Conservation (phyloP, 225 moss, liverwort and hornwort species). For the Anthoceros angustus region DNA sequence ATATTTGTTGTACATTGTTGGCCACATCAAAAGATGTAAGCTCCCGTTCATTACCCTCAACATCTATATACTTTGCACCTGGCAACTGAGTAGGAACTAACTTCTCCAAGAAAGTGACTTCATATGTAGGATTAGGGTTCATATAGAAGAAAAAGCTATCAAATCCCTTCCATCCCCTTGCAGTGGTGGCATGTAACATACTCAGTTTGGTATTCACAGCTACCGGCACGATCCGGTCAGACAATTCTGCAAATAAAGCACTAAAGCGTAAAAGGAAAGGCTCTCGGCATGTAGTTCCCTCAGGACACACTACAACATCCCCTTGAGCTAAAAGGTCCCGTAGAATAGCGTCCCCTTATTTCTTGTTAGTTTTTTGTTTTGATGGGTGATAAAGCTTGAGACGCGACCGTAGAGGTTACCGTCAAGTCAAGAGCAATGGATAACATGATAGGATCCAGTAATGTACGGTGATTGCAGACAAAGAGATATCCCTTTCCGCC, state of each 20-base stretch:
- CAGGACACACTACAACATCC: conserved; percentile 70
- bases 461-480: conserved; percentile 64
- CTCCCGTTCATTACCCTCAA: neutral
- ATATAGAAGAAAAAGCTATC: conserved; percentile 85
- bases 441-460: conserved; percentile 62
- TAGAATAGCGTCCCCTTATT: conserved; percentile 29
- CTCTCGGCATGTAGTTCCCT: conserved; percentile 87
- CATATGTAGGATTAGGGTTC: conserved; percentile 66
- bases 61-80: neutral
- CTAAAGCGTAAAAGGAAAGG: conserved; percentile 65
- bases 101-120: conserved; percentile 60
- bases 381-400: conserved; percentile 67
- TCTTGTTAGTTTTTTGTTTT: conserved; percentile 49
- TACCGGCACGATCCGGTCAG: conserved; percentile 74
- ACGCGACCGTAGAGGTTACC: conserved; percentile 56
- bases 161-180: conserved; percentile 73
- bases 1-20: conserved; percentile 38
- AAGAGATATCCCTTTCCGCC: conserved; percentile 51
- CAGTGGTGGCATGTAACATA: conserved; percentile 81
- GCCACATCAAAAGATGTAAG: conserved; percentile 40
- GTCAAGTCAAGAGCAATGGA: conserved; percentile 70
- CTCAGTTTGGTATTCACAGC: conserved; percentile 65
- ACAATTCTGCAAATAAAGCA: conserved; percentile 59
- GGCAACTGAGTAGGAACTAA: conserved; percentile 17
- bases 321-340: conserved; percentile 41